A percentile compares a stretch with the other conserved stretches of the same genome.
These are phyloP conservation scores for Psilocybe cyanescens DNA, from an alignment of 768 basidiomycete species.

Conservation along the genomic window DNA sequence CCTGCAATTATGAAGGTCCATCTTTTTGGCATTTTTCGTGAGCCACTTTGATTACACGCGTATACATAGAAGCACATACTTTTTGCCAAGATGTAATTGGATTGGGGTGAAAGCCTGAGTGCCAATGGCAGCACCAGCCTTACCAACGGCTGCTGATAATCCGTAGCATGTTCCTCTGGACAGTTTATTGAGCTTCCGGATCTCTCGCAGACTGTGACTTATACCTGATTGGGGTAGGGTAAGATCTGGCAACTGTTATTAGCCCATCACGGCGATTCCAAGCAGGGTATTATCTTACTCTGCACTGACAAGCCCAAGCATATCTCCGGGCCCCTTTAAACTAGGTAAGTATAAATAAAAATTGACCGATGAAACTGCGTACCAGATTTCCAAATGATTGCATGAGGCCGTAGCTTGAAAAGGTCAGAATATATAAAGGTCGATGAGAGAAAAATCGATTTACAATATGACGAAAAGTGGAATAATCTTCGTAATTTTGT, in stretches of 20 bases:
- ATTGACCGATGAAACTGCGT: conserved; percentile 11
- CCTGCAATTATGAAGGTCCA: conserved; percentile 66
- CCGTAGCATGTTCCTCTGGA: conserved; percentile 70
- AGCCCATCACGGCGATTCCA: too few species aligned
- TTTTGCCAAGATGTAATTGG: conserved; percentile 67
- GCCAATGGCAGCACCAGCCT: conserved; percentile 73
- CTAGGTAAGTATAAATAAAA: not conserved
- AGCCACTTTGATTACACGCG: not conserved
- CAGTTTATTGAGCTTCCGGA: not conserved
- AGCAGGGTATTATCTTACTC: conserved; percentile 45
- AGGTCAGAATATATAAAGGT: not conserved
- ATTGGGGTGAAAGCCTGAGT: conserved; percentile 75
- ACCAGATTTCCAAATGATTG: conserved; percentile 73
- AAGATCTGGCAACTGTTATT: conserved; percentile 43
- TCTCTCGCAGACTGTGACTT: not conserved
- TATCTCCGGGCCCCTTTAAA: conserved; percentile 68
- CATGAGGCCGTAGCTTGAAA: conserved; percentile 34
- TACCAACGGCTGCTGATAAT: conserved; percentile 68
- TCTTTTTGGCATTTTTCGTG: conserved; percentile 27
- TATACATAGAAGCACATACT: conserved; percentile 34
- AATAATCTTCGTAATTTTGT: conserved; percentile 62
- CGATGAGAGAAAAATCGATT: conserved; percentile 21
- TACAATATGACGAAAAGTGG: conserved; percentile 73
- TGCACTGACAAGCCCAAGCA: conserved; percentile 67
- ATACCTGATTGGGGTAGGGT: conserved; percentile 65